Conservation (phyloP, 805 yeast species). For the Candida vartiovaarae region DNA sequence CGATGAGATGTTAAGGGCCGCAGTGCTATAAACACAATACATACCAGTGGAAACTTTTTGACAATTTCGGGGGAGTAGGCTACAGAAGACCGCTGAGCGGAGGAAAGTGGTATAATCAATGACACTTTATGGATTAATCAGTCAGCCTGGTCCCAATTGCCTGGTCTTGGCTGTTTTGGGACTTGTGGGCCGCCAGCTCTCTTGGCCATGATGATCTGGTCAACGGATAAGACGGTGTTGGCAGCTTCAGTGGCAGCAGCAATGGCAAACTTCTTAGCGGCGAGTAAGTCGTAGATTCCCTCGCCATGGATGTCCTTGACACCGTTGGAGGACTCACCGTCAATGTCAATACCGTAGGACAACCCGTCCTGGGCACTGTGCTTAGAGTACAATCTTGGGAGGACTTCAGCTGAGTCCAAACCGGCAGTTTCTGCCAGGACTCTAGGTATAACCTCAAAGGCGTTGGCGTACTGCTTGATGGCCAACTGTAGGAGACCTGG, state of each 20-base stretch:
- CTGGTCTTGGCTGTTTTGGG: constrained; percentile 70
- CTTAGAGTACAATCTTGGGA: constrained; percentile 84
- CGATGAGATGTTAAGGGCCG: constrained; percentile 1
- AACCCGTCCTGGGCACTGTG: constrained; percentile 48
- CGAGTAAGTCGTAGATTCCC: constrained; percentile 71
- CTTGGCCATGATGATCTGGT: constrained; percentile 98
- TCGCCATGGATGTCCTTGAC: constrained; percentile 61
- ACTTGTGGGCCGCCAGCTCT: constrained; percentile 99
- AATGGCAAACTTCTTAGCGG: constrained; percentile 81
- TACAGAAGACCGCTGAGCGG: neutral
- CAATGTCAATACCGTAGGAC: constrained; percentile 67
- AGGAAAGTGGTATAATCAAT: too few relatives aligned
- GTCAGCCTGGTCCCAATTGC: constrained; percentile 95
- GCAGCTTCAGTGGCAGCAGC: constrained; percentile 95
- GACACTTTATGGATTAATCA: constrained; percentile 18
- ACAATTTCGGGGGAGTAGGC: too few relatives aligned
- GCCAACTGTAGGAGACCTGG: constrained; percentile 92
- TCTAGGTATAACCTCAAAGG: constrained; percentile 91
- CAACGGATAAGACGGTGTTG: constrained; percentile 81
- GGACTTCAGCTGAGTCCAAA: constrained; percentile 79
- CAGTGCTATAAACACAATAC: neutral
- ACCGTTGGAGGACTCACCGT: constrained; percentile 61
- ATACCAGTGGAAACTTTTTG: neutral
- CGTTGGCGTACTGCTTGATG: constrained; percentile 87
- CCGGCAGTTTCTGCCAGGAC: constrained; percentile 94